A percentile compares a stretch with the other conserved stretches of the same genome.
Conservation (phyloP, 176 grass and related monocot genomes). For the Bromus sterilis region DNA sequence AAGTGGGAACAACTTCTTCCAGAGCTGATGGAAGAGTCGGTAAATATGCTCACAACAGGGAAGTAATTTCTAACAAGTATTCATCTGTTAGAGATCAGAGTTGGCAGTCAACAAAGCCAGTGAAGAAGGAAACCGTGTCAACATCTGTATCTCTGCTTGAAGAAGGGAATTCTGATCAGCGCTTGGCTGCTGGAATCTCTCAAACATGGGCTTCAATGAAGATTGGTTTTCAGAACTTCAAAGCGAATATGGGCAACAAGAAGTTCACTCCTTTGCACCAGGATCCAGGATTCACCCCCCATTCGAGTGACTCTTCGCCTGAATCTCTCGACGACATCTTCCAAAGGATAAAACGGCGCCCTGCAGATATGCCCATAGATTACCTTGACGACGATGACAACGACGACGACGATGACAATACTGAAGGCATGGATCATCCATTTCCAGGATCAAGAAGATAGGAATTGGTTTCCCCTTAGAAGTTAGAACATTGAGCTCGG, state of each 20-base stretch:
- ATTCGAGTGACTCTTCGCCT: constrained; percentile 28
- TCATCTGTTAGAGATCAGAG: constrained; percentile 67
- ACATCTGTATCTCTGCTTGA: constrained; percentile 73
- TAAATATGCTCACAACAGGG: constrained; percentile 59
- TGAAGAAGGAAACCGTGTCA: constrained; percentile 49
- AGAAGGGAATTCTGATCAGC: constrained; percentile 39
- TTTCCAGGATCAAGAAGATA: constrained; percentile 37
- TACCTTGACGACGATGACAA: constrained; percentile 50
- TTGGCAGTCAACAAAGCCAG: constrained; percentile 31
- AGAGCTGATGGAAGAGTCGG: constrained; percentile 34
- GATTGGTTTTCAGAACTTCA: constrained; percentile 89
- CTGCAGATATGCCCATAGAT: constrained; percentile 44
- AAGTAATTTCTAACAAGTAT: constrained; percentile 72
- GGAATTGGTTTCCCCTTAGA: constrained; percentile 19
- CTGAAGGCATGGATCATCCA: constrained; percentile 31
- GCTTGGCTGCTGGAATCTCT: constrained; percentile 40
- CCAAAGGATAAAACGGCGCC: constrained; percentile 71
- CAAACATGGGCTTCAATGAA: constrained; percentile 91
- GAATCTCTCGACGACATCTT: constrained; percentile 98
- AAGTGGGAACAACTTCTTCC: constrained; percentile 33
- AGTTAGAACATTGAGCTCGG: constrained; percentile 23
- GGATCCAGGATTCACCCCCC: constrained; percentile 42
- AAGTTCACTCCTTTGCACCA: constrained; percentile 78
- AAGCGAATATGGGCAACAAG: constrained; percentile 66
- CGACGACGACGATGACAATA: constrained; percentile 51